Evolutionary conservation across 768 basidiomycete species (phyloP), one percentile per base, ranked within the genome.

Genomic region (Kwoniella shandongensis): DNA sequence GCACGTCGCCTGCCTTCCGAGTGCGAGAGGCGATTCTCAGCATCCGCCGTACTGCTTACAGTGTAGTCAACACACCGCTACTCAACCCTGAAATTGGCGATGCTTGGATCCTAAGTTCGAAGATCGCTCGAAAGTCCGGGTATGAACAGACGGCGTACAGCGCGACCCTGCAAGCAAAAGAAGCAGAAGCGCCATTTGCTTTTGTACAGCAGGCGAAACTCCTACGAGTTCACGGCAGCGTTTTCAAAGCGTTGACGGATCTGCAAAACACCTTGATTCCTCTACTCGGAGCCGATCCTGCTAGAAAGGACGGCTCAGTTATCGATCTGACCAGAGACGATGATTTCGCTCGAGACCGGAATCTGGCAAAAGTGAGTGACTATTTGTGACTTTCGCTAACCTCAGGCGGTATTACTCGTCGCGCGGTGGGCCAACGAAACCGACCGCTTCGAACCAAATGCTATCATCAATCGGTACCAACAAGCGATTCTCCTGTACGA

Each of bases 141-240:
- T 92, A 98, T 73, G 86, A 85, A 81, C 94, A 97, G 78, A 97
- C 94, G 0, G 91, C 96, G 1, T 99, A 98, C 73, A 96, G 89
- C 69, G 92, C 96, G 5, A 84, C 88, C 62, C 81, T 99, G 0
- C 96, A 99, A 77, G 91, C 92, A 0, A 83, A 86, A 54, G 86
- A 89, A 67, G 81, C 80, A 61, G 81, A 84, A 20, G 82, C 85
- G 0, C 82, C 82, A 0, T 91, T 87, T 70, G 83, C 86, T 17
- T 96, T 93, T 77, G 81, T 97, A 47, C 89, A 98, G 73, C 91
- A 86, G 68, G 89, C 90, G 1, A 97, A 91, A 73, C 83, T 98
- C 4, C 78, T 88, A 57, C 86, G 86, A 62, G 84, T 84, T 3
- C 84, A 81, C 36, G 91, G 88, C 1, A 88, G 94, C 63, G 84